Evolutionary conservation across 306 rosid species (phyloP).

Genomic region (Pyrus pyrifolia): DNA sequence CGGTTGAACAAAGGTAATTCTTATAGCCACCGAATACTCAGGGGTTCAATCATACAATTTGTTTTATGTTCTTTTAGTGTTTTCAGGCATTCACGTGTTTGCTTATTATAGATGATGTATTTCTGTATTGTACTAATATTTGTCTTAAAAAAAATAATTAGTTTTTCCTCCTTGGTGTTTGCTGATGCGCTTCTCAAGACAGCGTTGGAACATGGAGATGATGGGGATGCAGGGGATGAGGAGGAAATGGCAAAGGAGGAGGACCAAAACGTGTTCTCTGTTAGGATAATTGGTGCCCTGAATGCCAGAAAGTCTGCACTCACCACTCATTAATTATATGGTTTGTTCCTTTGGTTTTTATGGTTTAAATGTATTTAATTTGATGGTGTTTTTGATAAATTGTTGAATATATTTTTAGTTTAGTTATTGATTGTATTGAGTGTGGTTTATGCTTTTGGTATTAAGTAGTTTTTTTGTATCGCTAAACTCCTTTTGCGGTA

Average conservation of each 20-base stretch:
- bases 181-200: slow-evolving; percentile 73
- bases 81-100: too few species aligned
- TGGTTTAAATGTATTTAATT: neutral
- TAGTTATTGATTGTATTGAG: neutral
- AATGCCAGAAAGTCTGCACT: slow-evolving; percentile 91
- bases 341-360: slow-evolving; percentile 28
- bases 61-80: too few species aligned
- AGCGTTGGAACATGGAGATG: slow-evolving; percentile 31
- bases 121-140: too few species aligned
- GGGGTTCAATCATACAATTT: too few species aligned
- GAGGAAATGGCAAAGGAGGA: slow-evolving; percentile 49
- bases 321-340: slow-evolving; percentile 49
- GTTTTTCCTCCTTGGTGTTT: slow-evolving; percentile 9
- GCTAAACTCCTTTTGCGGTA: too few species aligned
- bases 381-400: neutral
- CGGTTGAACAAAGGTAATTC: too few species aligned
- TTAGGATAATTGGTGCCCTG: slow-evolving; percentile 88
- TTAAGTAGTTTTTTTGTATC: too few species aligned
- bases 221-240: slow-evolving; percentile 22
- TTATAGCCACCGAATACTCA: too few species aligned
- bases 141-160: too few species aligned
- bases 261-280: slow-evolving; percentile 74
- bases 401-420: neutral
- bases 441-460: neutral
- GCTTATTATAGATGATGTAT: too few species aligned